Conservation (phyloP, 2,329 filamentous ascomycete genomes). For the Aspergillus ruber region DNA sequence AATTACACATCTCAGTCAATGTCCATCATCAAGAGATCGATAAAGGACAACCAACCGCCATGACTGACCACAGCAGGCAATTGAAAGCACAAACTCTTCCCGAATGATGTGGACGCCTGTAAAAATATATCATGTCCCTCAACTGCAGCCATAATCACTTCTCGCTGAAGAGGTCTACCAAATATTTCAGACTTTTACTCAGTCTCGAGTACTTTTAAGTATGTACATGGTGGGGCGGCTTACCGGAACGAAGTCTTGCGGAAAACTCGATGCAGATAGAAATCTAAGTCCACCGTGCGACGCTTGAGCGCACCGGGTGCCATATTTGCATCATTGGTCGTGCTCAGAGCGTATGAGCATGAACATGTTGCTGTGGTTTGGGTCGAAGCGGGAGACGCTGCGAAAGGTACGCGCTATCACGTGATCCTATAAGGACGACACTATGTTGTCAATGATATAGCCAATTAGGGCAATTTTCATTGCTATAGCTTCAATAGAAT, state of each 20-base stretch:
- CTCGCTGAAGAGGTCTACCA: conserved; percentile 69
- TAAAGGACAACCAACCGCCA: conserved; percentile 58
- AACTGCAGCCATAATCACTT: conserved; percentile 77
- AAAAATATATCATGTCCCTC: conserved; percentile 86
- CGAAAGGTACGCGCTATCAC: conserved; percentile 18
- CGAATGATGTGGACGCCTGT: conserved; percentile 69
- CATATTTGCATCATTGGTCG: conserved; percentile 24
- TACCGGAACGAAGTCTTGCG: conserved; percentile 68
- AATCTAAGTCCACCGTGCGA: conserved; percentile 57
- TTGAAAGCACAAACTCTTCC: conserved; percentile 90
- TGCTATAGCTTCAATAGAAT: too few species aligned
- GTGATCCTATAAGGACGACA: conserved; percentile 8
- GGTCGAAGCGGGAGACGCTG: not conserved
- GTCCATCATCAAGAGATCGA: not conserved
- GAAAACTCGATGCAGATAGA: conserved; percentile 67
- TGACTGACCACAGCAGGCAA: conserved; percentile 80
- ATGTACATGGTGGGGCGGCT: conserved; percentile 6
- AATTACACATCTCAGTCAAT: conserved; percentile 4
- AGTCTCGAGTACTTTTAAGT: not conserved
- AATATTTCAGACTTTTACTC: not conserved
- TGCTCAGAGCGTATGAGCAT: not conserved
- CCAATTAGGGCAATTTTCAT: too few species aligned
- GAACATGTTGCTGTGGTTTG: not conserved
- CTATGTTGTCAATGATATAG: not conserved
- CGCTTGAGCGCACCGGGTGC: conserved; percentile 16